These are phyloP conservation scores for Epichloe coenophiala DNA, from an alignment of 2,329 filamentous ascomycete species.

Conservation along the genomic window DNA sequence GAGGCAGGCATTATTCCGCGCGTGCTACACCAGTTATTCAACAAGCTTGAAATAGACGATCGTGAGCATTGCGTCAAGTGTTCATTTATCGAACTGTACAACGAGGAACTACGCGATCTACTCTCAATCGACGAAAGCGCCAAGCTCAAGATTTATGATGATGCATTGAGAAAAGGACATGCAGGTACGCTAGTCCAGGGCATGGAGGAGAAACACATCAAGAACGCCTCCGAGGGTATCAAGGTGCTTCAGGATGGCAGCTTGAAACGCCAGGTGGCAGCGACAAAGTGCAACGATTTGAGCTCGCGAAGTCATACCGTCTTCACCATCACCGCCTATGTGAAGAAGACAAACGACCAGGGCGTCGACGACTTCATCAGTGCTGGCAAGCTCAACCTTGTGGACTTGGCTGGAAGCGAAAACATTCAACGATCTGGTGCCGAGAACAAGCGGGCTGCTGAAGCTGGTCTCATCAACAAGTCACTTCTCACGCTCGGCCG, in stretches of 20 bases:
- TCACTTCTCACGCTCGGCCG: conserved; percentile 86
- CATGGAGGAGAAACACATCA: conserved; percentile 94
- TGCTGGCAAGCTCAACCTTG: conserved; percentile 87
- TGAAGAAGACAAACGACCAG: conserved; percentile 66
- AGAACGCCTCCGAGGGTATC: conserved; percentile 72
- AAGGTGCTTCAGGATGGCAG: conserved; percentile 80
- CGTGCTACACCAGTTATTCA: conserved; percentile 75
- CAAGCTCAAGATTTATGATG: conserved; percentile 94
- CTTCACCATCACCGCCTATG: conserved; percentile 87
- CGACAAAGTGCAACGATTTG: conserved; percentile 98
- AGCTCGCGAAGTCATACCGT: conserved; percentile 95
- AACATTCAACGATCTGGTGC: conserved; percentile 95
- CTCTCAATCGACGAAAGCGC: conserved; percentile 66
- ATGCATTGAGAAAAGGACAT: conserved; percentile 74
- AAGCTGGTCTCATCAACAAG: conserved; percentile 97
- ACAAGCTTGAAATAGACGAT: conserved; percentile 65
- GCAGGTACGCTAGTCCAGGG: conserved; percentile 82
- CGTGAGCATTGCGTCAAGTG: conserved; percentile 86
- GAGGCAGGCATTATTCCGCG: conserved; percentile 91
- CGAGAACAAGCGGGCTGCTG: conserved; percentile 92
- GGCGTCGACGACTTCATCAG: conserved; percentile 84
- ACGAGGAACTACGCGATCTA: conserved; percentile 88
- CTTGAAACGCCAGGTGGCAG: conserved; percentile 90
- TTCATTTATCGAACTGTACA: conserved; percentile 97
- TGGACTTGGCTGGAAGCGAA: conserved; percentile 92